These are phyloP conservation scores for Rhodotorula glutinis DNA, from an alignment of 1,284 basidiomycete genomes.

Conservation along the genomic window DNA sequence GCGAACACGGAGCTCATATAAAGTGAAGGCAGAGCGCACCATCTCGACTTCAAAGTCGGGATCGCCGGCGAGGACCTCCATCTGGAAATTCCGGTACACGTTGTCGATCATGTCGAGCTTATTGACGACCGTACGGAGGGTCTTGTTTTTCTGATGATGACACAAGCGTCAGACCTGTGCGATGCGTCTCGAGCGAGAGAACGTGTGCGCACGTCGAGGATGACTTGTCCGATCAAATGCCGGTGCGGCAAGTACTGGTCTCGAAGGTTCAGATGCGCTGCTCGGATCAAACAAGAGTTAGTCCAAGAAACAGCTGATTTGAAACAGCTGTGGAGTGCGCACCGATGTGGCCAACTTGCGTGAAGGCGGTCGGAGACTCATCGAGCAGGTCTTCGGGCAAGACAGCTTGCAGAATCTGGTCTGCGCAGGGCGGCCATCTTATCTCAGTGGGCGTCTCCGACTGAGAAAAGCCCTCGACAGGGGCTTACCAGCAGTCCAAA, in stretches of 20 bases:
- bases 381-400: slow-evolving; percentile 71
- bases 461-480: rapidly evolving
- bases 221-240: slow-evolving; percentile 81
- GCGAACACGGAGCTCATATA: not conserved
- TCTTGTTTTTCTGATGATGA: slow-evolving; percentile 68
- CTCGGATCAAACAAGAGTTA: not conserved
- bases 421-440: slow-evolving; percentile 51
- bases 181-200: not conserved
- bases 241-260: slow-evolving; percentile 90
- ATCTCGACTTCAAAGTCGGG: slow-evolving; percentile 78
- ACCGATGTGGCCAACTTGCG: slow-evolving; percentile 89
- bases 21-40: slow-evolving; percentile 53
- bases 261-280: slow-evolving; percentile 80
- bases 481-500: slow-evolving; percentile 71
- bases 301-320: no score
- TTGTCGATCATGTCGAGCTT: slow-evolving; percentile 85
- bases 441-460: not conserved
- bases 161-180: no score
- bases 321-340: no score
- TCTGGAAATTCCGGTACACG: slow-evolving; percentile 88
- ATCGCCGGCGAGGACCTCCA: slow-evolving; percentile 94
- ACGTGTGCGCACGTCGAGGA: slow-evolving; percentile 68
- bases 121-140: slow-evolving; percentile 87
- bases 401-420: slow-evolving; percentile 74
- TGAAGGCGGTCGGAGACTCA: slow-evolving; percentile 80